Conservation (phyloP, 164 flowering plant species). For the Chimonanthus praecox region DNA sequence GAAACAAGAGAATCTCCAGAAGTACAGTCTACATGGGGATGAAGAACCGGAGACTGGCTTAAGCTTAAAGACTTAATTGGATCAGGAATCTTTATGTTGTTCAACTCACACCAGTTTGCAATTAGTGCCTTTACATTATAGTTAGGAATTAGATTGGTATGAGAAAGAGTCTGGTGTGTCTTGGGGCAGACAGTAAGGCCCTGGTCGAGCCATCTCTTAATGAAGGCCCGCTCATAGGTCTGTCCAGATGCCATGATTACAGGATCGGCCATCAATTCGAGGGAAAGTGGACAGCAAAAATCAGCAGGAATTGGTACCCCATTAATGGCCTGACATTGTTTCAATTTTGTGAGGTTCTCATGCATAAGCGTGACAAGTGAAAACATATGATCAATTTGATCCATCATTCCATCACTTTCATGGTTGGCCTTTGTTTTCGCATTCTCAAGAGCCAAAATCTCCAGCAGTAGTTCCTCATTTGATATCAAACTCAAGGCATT, state of each 20-base stretch:
- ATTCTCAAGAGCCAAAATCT: constrained; percentile 70
- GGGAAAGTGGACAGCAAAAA: constrained; percentile 78
- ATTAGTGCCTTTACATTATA: constrained; percentile 82
- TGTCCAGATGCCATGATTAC: constrained; percentile 92
- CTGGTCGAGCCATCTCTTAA: constrained; percentile 79
- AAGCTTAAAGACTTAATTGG: constrained; percentile 23
- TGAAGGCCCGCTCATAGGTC: constrained; percentile 76
- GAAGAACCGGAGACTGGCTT: constrained; percentile 46
- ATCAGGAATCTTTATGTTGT: constrained; percentile 31
- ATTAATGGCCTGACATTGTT: constrained; percentile 28
- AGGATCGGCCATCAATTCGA: constrained; percentile 84
- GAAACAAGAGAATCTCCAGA: constrained; percentile 27
- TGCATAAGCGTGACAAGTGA: constrained; percentile 56
- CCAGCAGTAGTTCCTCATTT: constrained; percentile 57
- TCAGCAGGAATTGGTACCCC: constrained; percentile 58
- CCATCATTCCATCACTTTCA: constrained; percentile 26
- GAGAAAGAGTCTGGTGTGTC: constrained; percentile 58
- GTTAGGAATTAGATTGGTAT: constrained; percentile 74
- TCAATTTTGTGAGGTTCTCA: constrained; percentile 38
- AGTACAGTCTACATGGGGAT: constrained; percentile 36
- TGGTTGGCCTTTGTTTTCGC: constrained; percentile 46
- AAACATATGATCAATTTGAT: constrained; percentile 37
- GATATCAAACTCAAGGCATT: constrained; percentile 50
- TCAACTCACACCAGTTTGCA: constrained; percentile 70
- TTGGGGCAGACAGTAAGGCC: constrained; percentile 67